These are phyloP conservation scores for Schizosaccharomyces osmophilus DNA, from an alignment of 805 yeast species.

Conservation along the genomic window DNA sequence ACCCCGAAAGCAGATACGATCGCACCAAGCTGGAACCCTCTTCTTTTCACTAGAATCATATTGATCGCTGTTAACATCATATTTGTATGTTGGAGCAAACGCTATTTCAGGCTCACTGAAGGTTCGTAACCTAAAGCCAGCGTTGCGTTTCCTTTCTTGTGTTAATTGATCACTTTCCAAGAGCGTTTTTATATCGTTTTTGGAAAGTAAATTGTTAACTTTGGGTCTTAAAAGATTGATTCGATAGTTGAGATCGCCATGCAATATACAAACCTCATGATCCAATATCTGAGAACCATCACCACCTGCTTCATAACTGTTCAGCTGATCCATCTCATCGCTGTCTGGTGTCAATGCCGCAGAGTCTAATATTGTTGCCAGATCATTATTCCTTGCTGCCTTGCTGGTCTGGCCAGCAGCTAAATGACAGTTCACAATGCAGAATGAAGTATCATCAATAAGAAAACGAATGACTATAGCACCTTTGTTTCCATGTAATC, in stretches of 20 bases:
- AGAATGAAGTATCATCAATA: slow-evolving; percentile 41
- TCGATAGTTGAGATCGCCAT: slow-evolving; percentile 85
- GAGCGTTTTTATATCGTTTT: slow-evolving; percentile 25
- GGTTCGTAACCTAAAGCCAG: slow-evolving; percentile 32
- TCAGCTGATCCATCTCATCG: background rate
- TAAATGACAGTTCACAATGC: slow-evolving; percentile 65
- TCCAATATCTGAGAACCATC: slow-evolving; percentile 34
- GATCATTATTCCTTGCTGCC: slow-evolving; percentile 69
- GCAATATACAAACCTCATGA: slow-evolving; percentile 66
- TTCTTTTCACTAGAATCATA: slow-evolving; percentile 83
- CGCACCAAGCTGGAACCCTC: slow-evolving; percentile 96
- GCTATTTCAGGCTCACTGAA: slow-evolving; percentile 58
- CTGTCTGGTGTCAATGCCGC: slow-evolving; percentile 6
- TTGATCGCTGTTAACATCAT: slow-evolving; percentile 55
- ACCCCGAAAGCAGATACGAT: slow-evolving; percentile 50
- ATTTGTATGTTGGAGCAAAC: slow-evolving; percentile 85
- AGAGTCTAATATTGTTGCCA: slow-evolving; percentile 37
- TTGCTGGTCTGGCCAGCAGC: slow-evolving; percentile 77
- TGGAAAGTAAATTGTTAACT: slow-evolving; percentile 32
- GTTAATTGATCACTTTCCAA: slow-evolving; percentile 57
- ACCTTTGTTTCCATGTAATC: slow-evolving; percentile 56
- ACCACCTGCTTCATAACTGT: slow-evolving; percentile 15
- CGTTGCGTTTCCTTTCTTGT: slow-evolving; percentile 56
- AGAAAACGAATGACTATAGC: slow-evolving; percentile 49
- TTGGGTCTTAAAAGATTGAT: slow-evolving; percentile 40